Base-by-base conservation (phyloP, 805 yeast species). In the Metschnikowia matae region DNA sequence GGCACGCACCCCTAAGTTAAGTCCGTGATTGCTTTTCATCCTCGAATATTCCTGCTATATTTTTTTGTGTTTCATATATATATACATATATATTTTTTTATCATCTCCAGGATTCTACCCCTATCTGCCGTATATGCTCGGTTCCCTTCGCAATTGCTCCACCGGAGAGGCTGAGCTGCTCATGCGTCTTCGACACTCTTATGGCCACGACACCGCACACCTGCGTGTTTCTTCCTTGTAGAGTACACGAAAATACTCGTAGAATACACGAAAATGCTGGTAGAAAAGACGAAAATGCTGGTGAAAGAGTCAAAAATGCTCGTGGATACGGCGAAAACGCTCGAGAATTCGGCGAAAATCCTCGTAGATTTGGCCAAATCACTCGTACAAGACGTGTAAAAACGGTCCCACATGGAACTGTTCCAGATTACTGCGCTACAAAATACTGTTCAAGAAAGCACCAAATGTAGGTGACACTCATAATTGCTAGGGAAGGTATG, bases 101-200 rank as follows among this genome's bases (percentile, higher is more conserved):
- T 11, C 7, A 3, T 37, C 23, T 18, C 18, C 10, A 11, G 4
- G 6, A 13, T 6, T 15, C 39, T 15, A 8, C 39, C 39, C 18
- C 40, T 38, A n/a, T 17, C 15, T 39, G 18, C 41, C 15, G 41
- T 17, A 13, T 37, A 29, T 21, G 13, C 14, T 37, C 14, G 41
- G 41, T n/a, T 32, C 7, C 17, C 17, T 18, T 38, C 26, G 31
- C 41, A 21, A n/a, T 14, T 10, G 31, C 40, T 37, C n/a, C 40
- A 17, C 41, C 41, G 6, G 31, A 39, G 41, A 23, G 41, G 41
- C 41, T 39, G 41, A 39, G 41, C 41, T 39, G 41, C 41, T 18
- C 31, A 21, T 39, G 41, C 41, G 31, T 39, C 40, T 37, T 15
- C 15, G 21, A 18, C n/a, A 13, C 23, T 6, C 40, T 13, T 37